Percentiles rank a stretch among this genome's conserved stretches.
These are phyloP conservation scores for Saccharomycopsis lassenensis DNA, from an alignment of 805 yeast species.

Conservation along the genomic window DNA sequence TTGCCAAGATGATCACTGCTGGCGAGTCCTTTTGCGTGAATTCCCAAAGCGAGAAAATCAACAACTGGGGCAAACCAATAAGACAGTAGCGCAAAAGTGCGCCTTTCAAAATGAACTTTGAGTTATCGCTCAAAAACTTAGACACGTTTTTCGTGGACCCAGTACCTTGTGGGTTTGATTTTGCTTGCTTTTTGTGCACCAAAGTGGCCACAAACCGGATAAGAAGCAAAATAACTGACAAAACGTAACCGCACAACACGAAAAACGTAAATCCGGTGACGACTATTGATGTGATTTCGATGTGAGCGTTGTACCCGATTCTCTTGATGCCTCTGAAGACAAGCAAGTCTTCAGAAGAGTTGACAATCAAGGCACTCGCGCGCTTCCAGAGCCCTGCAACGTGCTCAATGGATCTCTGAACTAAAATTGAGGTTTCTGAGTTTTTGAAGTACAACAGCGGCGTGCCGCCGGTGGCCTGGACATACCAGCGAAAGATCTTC, in stretches of 20 bases:
- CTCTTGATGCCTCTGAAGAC: conserved; percentile 83
- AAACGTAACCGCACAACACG: conserved; percentile 61
- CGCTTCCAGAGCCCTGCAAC: conserved; percentile 27
- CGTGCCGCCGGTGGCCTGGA: conserved; percentile 80
- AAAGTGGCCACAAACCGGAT: conserved; percentile 37
- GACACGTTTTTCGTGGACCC: too few species aligned
- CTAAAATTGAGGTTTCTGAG: conserved; percentile 41
- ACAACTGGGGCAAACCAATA: conserved; percentile 77
- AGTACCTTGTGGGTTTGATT: too few species aligned
- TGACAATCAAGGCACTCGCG: conserved; percentile 26
- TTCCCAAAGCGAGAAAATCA: conserved; percentile 79
- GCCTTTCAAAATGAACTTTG: conserved; percentile 61
- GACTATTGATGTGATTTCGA: conserved; percentile 77
- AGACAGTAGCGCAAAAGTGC: conserved; percentile 65
- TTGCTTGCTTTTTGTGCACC: conserved; percentile 32
- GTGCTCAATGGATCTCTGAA: conserved; percentile 44
- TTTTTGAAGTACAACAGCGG: conserved; percentile 56
- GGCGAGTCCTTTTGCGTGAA: conserved; percentile 74
- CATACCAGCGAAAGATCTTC: conserved; percentile 71
- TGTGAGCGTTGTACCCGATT: conserved; percentile 62
- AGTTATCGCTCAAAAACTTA: conserved; percentile 39
- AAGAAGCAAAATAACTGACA: conserved; percentile 44
- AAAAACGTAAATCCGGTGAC: conserved; percentile 84
- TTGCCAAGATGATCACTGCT: conserved; percentile 77
- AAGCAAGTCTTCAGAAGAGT: conserved; percentile 46